Evolutionary conservation across 495 filamentous ascomycete genomes (phyloP), one percentile per base, ranked within the genome.

Genomic region (Hyaloscypha hepaticicola): DNA sequence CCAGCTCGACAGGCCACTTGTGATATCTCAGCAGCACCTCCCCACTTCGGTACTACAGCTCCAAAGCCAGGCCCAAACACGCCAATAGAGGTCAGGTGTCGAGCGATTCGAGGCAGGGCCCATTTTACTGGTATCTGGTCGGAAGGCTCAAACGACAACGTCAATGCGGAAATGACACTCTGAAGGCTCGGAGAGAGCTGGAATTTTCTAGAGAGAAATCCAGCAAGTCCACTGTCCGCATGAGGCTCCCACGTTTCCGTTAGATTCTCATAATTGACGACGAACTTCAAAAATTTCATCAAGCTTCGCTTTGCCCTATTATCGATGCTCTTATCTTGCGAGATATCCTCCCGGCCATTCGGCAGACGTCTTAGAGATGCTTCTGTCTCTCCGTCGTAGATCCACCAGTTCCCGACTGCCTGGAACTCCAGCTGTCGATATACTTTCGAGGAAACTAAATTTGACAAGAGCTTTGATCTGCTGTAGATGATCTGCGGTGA

Each of bases 391-490:
- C 16, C 24, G 52, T 68, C 58, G 72, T 88, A 88, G 38, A 96
- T 86, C 85, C 88, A 98, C 90, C 93, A 98, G 63, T 90, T 94
- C 31, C 96, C 96, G 7, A 98, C 89, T 5, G 95, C 92, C 65
- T 93, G 86, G 74, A 97, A 99, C 67, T 97, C 93, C 63, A 99
- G 83, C 75, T 96, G 91, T 33, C 85, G 85, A 66, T 96, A 90
- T 59, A 96, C 88, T 66, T 89, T 89, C 1, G 94, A 97, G 3
- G 92, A 91, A 45, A 98, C 87, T 41, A 99, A 82, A 64, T 87
- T 81, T 5, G 85, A 81, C 2, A 98, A 78, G 24, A 97, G 80
- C 66, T 83, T 78, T 21, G 92, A 95, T 51, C 87, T 88, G 51
- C 90, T 85, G 73, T 97, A 96, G 27, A 98, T 88, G 34, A 97